Percentiles rank a stretch among this genome's conserved stretches.
Conservation (phyloP, 306 rosid species). For the Mimosa bimucronata region DNA sequence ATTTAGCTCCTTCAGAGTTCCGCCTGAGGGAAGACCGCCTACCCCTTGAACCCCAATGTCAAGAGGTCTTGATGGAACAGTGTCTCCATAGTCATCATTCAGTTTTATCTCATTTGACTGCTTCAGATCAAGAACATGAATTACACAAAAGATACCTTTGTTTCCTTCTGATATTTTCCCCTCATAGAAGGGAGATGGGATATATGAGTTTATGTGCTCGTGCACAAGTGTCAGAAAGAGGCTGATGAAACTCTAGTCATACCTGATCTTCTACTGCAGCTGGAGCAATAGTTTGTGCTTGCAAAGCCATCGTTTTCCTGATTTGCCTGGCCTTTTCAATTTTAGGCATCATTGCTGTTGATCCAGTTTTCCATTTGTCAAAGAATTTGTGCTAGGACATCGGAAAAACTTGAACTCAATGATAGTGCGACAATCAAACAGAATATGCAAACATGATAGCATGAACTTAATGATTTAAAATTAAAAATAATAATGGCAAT, state of each 20-base stretch:
- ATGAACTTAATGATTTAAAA: slow-evolving; percentile 24
- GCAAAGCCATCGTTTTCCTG: slow-evolving; percentile 82
- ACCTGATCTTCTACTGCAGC: slow-evolving; percentile 62
- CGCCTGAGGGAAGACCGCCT: slow-evolving; percentile 49
- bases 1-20: slow-evolving; percentile 56
- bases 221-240: background rate
- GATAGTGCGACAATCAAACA: slow-evolving; percentile 35
- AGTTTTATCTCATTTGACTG: slow-evolving; percentile 55
- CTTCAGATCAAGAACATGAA: slow-evolving; percentile 42
- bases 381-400: slow-evolving; percentile 84
- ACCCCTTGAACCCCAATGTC: slow-evolving; percentile 51
- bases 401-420: slow-evolving; percentile 39
- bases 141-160: slow-evolving; percentile 23
- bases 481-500: slow-evolving; percentile 22
- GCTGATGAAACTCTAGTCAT: slow-evolving; percentile 34
- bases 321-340: slow-evolving; percentile 84
- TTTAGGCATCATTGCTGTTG: slow-evolving; percentile 80
- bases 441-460: slow-evolving; percentile 29
- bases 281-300: slow-evolving; percentile 66
- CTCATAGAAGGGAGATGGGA: slow-evolving; percentile 24
- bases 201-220: background rate
- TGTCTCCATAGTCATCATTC: slow-evolving; percentile 82
- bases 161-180: slow-evolving; percentile 11
- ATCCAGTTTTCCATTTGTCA: slow-evolving; percentile 85
- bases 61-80: slow-evolving; percentile 77